Percentiles rank a stretch among this genome's conserved stretches.
Evolutionary conservation across 1,284 basidiomycete species (phyloP).

Genomic region (Fomitopsis pinicola): DNA sequence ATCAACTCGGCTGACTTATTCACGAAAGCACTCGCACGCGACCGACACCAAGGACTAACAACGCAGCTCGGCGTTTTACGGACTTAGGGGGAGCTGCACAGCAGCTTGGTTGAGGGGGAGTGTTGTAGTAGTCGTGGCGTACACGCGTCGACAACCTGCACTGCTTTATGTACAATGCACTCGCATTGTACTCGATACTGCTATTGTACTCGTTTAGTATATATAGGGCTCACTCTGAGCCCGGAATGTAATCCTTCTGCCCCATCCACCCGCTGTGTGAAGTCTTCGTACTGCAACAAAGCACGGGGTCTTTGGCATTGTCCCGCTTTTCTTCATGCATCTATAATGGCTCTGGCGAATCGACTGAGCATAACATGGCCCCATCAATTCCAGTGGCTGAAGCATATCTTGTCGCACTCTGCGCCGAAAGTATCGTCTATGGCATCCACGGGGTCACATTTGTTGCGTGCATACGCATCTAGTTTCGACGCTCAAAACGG

Average conservation of each 20-base stretch:
- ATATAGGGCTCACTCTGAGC: too few relatives aligned
- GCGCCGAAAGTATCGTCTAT: background rate
- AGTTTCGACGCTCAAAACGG: background rate
- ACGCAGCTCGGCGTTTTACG: background rate
- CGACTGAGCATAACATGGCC: too few relatives aligned
- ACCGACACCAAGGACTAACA: background rate
- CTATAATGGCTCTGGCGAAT: too few relatives aligned
- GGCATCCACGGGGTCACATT: background rate
- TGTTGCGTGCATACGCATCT: background rate
- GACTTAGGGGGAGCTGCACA: background rate
- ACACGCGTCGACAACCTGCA: too few relatives aligned
- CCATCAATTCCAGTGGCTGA: background rate
- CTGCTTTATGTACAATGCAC: too few relatives aligned
- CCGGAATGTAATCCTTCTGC: too few relatives aligned
- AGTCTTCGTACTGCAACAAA: too few relatives aligned
- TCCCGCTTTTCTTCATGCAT: too few relatives aligned
- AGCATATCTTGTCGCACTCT: background rate
- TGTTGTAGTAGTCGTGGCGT: background rate
- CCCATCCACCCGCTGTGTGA: too few relatives aligned
- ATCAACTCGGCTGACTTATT: slow-evolving; percentile 24
- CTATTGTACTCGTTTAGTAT: too few relatives aligned
- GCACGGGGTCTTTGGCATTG: too few relatives aligned
- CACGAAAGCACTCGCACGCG: slow-evolving; percentile 10
- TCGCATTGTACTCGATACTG: too few relatives aligned
- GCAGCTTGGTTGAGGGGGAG: background rate